Conservation (phyloP, 805 yeast species). For the Cyberlindnera amylophila region DNA sequence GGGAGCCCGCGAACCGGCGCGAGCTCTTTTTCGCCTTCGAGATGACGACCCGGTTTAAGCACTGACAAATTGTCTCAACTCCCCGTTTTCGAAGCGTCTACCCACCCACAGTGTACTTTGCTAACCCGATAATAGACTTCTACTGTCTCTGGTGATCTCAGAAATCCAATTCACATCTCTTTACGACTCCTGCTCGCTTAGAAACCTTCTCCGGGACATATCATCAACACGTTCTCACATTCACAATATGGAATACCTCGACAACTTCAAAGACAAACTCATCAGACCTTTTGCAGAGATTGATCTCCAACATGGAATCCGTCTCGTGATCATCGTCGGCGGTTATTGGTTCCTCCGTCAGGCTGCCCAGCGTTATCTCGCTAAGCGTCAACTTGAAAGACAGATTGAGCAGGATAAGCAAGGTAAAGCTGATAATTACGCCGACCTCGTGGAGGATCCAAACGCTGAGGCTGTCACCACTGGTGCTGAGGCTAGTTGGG, state of each 20-base stretch:
- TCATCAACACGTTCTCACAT: too few relatives aligned
- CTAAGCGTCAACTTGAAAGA: conserved; percentile 49
- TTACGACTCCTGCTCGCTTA: too few relatives aligned
- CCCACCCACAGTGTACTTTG: too few relatives aligned
- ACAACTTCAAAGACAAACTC: conserved; percentile 6
- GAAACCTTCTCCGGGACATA: too few relatives aligned
- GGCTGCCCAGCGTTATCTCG: conserved; percentile 52
- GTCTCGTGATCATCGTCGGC: conserved; percentile 51
- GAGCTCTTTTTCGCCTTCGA: not conserved
- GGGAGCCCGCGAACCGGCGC: not conserved
- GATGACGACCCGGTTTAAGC: not conserved
- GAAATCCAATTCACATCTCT: too few relatives aligned
- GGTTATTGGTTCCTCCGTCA: conserved; percentile 60
- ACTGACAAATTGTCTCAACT: too few relatives aligned
- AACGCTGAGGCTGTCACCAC: conserved; percentile 34
- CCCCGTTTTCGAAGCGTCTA: too few relatives aligned
- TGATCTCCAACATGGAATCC: conserved; percentile 43
- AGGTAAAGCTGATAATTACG: conserved; percentile 35
- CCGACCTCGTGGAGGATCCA: conserved; percentile 33
- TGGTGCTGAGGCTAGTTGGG: conserved; percentile 47
- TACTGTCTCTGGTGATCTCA: too few relatives aligned
- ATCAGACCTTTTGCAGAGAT: conserved; percentile 27
- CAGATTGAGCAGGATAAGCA: conserved; percentile 48
- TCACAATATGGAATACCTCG: conserved; percentile 7
- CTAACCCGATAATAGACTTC: too few relatives aligned